phyloP scores from a whole-genome alignment of 1,139 yeast species.

The Yamadazyma atlantica region DNA sequence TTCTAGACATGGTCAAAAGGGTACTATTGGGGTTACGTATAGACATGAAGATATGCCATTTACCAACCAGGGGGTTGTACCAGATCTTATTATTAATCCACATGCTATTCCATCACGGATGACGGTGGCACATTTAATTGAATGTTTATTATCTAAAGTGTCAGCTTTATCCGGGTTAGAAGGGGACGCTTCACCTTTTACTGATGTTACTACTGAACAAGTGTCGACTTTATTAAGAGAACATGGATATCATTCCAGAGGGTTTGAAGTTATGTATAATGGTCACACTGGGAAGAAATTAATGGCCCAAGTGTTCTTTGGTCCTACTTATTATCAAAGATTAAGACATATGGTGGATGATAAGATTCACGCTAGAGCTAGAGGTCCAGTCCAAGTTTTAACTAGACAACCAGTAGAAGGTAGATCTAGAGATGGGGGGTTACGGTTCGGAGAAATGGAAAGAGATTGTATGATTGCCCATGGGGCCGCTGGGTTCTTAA shows the following conservation, averaged over 20 bases:
- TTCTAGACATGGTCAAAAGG: slow-evolving; percentile 99
- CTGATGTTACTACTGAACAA: slow-evolving; percentile 97
- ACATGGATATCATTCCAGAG: slow-evolving; percentile 97
- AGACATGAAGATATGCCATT: slow-evolving; percentile 99
- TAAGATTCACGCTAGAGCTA: slow-evolving; percentile 98
- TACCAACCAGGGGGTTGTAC: slow-evolving; percentile 93
- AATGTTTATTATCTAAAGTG: slow-evolving; percentile 92
- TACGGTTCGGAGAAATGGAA: slow-evolving; percentile 99
- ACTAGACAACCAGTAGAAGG: slow-evolving; percentile 99
- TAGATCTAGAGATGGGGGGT: slow-evolving; percentile 99
- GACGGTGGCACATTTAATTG: slow-evolving; percentile 99
- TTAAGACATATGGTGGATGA: slow-evolving; percentile 99
- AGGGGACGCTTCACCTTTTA: slow-evolving; percentile 99
- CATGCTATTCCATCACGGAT: slow-evolving; percentile 99
- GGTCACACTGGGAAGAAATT: slow-evolving; percentile 98
- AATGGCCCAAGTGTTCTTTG: slow-evolving; percentile 98
- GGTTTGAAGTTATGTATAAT: slow-evolving; percentile 96
- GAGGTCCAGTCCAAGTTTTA: slow-evolving; percentile 98
- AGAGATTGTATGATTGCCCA: slow-evolving; percentile 99
- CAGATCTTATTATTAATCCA: slow-evolving; percentile 95
- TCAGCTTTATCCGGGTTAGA: slow-evolving; percentile 93
- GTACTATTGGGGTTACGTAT: slow-evolving; percentile 99
- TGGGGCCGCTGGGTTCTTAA: slow-evolving; percentile 97
- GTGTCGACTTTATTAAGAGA: slow-evolving; percentile 87
- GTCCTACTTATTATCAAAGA: slow-evolving; percentile 98